Percentiles rank a stretch among this genome's conserved stretches.
phyloP scores from a whole-genome alignment of 306 rosid species.

The Astragalus membranaceus region DNA sequence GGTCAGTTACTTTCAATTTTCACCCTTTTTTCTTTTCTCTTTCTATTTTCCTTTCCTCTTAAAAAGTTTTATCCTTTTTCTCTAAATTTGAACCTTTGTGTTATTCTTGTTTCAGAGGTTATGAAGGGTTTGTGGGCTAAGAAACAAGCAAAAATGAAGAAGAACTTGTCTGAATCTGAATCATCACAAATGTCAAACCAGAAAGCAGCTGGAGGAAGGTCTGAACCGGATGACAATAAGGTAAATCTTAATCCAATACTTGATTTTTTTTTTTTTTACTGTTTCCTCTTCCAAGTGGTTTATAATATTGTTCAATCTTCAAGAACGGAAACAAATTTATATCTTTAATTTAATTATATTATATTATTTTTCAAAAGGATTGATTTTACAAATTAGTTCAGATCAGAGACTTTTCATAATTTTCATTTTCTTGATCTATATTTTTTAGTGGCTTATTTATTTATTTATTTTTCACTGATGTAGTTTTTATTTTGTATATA shows the following conservation, averaged over 20 bases:
- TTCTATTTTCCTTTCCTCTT: background rate
- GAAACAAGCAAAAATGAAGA: conserved; percentile 80
- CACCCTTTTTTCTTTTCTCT: background rate
- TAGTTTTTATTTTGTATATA: background rate
- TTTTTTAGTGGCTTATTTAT: background rate
- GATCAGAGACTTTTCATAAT: background rate
- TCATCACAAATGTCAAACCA: conserved; percentile 38
- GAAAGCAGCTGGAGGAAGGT: conserved; percentile 33
- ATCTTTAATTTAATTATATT: background rate
- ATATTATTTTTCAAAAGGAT: background rate
- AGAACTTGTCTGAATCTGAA: conserved; percentile 52
- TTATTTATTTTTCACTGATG: background rate
- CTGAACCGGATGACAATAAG: conserved; percentile 48
- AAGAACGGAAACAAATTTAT: background rate
- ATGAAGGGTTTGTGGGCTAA: conserved; percentile 81
- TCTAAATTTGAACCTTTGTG: conserved; percentile 5
- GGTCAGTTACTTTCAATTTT: conserved; percentile 36
- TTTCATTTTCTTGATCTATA: background rate
- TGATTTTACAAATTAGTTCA: background rate
- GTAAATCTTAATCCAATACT: conserved; percentile 32
- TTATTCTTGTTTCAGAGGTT: conserved; percentile 49
- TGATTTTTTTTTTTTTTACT: background rate
- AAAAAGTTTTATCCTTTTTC: background rate
- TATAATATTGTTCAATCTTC: background rate
- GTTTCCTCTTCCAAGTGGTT: background rate